Conservation (phyloP, 306 rosid species). For the Begonia loranthoides region DNA sequence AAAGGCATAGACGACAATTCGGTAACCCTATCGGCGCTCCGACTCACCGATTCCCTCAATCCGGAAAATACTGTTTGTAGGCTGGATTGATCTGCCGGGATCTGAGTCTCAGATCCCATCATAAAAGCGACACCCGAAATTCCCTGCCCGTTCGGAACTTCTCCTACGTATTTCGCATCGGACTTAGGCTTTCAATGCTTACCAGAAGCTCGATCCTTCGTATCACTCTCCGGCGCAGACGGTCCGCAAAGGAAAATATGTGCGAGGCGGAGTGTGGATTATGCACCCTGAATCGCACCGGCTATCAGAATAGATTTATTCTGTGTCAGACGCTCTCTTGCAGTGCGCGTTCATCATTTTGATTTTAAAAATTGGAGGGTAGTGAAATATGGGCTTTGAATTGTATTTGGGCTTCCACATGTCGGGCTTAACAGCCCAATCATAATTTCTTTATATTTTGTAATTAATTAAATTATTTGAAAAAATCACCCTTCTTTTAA, state of each 20-base stretch:
- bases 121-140: constrained; percentile 13
- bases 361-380: too few species aligned
- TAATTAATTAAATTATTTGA: too few species aligned
- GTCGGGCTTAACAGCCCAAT: too few species aligned
- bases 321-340: too few species aligned
- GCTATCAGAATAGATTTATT: too few species aligned
- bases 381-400: too few species aligned
- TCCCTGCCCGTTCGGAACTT: constrained; percentile 19
- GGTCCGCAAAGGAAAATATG: constrained; percentile 7
- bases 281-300: too few species aligned
- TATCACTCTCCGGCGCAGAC: constrained; percentile 20
- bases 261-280: too few species aligned
- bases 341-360: too few species aligned
- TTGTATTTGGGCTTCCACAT: too few species aligned
- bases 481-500: too few species aligned
- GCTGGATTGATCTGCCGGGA: constrained; percentile 6
- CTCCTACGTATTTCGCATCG: constrained; percentile 8
- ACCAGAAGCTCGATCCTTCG: neutral
- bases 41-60: constrained; percentile 53
- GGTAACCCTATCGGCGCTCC: constrained; percentile 69
- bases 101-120: constrained; percentile 28
- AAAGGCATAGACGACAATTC: constrained; percentile 27
- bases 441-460: too few species aligned
- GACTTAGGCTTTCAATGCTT: constrained; percentile 8
- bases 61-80: constrained; percentile 15